Conservation (phyloP, 1,284 basidiomycete species). For the Malassezia brasiliensis region DNA sequence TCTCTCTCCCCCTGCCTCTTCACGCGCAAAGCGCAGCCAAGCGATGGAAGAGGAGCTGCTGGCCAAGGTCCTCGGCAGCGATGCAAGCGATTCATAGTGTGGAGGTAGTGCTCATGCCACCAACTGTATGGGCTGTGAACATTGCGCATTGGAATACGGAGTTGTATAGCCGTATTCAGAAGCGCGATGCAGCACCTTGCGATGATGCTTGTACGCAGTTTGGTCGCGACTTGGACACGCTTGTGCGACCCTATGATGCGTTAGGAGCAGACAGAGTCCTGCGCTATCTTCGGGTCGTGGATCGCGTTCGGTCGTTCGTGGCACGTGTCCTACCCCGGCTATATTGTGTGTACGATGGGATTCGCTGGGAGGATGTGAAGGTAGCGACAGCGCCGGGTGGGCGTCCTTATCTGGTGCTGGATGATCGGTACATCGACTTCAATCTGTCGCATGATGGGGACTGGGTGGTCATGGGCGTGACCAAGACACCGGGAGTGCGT, state of each 20-base stretch:
- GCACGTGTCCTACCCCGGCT: conserved; percentile 25
- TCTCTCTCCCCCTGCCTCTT: background rate
- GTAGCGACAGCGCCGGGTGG: conserved; percentile 16
- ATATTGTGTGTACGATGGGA: conserved; percentile 9
- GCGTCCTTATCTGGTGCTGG: conserved; percentile 16
- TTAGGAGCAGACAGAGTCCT: conserved; percentile 20
- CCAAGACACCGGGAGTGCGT: background rate
- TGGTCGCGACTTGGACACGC: background rate
- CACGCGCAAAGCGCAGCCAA: conserved; percentile 8
- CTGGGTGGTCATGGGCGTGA: conserved; percentile 40
- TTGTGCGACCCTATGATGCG: conserved; percentile 15
- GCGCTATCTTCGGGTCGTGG: conserved; percentile 22
- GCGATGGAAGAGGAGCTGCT: conserved; percentile 18
- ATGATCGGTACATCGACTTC: conserved; percentile 21
- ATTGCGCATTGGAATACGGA: conserved; percentile 17
- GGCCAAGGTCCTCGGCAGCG: background rate
- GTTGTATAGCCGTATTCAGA: conserved; percentile 6
- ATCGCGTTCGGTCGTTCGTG: conserved; percentile 26
- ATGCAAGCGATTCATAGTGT: conserved; percentile 10
- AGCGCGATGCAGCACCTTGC: background rate
- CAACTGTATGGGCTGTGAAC: conserved; percentile 31
- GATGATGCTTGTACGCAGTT: conserved; percentile 3
- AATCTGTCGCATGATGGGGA: conserved; percentile 42
- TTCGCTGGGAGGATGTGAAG: conserved; percentile 1
- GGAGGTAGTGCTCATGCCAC: conserved; percentile 2